Evolutionary conservation across 2,329 filamentous ascomycete genomes (phyloP).

Genomic region (Parafenestella ontariensis): DNA sequence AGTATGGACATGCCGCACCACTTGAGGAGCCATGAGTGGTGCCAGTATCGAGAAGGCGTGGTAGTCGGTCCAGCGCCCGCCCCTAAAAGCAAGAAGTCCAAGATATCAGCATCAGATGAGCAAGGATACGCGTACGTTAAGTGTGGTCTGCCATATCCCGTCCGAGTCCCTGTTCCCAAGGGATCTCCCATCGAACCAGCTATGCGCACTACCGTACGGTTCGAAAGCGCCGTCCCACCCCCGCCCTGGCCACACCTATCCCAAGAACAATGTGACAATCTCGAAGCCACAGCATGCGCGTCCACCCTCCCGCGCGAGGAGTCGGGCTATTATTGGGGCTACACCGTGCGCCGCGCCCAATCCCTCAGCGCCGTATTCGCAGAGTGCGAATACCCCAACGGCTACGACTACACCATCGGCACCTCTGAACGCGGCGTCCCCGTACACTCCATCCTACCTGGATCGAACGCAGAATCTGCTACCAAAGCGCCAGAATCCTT

Average conservation of each 20-base stretch:
- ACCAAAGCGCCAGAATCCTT: conserved; percentile 55
- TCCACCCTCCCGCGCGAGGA: conserved; percentile 75
- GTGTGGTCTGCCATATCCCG: conserved; percentile 57
- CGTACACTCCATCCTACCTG: conserved; percentile 45
- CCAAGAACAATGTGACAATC: conserved; percentile 25
- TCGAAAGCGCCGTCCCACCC: conserved; percentile 57
- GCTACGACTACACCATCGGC: conserved; percentile 83
- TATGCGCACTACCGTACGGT: conserved; percentile 76
- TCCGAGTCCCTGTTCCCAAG: conserved; percentile 60
- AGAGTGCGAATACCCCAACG: conserved; percentile 74
- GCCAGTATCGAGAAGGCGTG: conserved; percentile 80
- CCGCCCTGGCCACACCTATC: conserved; percentile 37
- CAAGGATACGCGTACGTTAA: conserved; percentile 54
- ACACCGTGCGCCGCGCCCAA: conserved; percentile 69
- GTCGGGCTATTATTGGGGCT: conserved; percentile 88
- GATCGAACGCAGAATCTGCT: background rate
- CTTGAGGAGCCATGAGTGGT: conserved; percentile 76
- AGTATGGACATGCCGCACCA: conserved; percentile 88
- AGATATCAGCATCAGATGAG: conserved; percentile 12
- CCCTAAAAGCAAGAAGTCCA: conserved; percentile 57
- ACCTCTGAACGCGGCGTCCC: conserved; percentile 78
- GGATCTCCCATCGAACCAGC: conserved; percentile 65
- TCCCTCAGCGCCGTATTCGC: conserved; percentile 78
- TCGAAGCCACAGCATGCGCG: conserved; percentile 67
- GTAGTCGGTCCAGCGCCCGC: conserved; percentile 53